Percentiles rank a stretch among this genome's conserved stretches.
Conservation (phyloP, 768 basidiomycete species). For the Leccinum uliginosum region DNA sequence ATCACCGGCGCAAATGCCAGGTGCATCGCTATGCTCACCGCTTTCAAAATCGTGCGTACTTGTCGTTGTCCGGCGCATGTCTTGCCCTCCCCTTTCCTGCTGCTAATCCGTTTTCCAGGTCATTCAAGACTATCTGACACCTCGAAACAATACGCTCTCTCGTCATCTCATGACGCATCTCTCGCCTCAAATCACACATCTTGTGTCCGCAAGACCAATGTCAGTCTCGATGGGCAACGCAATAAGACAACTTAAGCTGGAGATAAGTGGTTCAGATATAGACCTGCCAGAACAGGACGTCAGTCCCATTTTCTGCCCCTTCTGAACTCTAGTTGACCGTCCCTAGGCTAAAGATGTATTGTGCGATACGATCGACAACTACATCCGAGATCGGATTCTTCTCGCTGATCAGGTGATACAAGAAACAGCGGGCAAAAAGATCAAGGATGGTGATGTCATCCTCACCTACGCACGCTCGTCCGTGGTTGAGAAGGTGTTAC, state of each 20-base stretch:
- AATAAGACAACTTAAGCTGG: constrained; percentile 89
- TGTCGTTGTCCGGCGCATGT: not conserved
- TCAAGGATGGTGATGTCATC: constrained; percentile 89
- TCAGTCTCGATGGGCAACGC: constrained; percentile 94
- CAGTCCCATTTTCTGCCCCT: constrained; percentile 17
- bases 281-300: constrained; percentile 96
- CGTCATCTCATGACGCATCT: constrained; percentile 90
- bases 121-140: constrained; percentile 87
- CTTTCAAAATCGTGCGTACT: constrained; percentile 80
- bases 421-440: constrained; percentile 84
- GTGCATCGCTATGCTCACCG: constrained; percentile 86
- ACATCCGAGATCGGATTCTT: constrained; percentile 90
- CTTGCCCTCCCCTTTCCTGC: not conserved
- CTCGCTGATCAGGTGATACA: constrained; percentile 92
- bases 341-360: constrained; percentile 81
- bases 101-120: constrained; percentile 46
- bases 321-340: not conserved
- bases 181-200: constrained; percentile 88
- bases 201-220: constrained; percentile 85
- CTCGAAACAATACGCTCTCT: constrained; percentile 80
- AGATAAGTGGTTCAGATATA: constrained; percentile 88
- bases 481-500: constrained; percentile 84
- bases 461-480: constrained; percentile 97
- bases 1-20: constrained; percentile 94
- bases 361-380: constrained; percentile 83